These are phyloP conservation scores for Ambrosia hybrid DNA, from an alignment of 140 eudicot genomes.

Conservation along the genomic window DNA sequence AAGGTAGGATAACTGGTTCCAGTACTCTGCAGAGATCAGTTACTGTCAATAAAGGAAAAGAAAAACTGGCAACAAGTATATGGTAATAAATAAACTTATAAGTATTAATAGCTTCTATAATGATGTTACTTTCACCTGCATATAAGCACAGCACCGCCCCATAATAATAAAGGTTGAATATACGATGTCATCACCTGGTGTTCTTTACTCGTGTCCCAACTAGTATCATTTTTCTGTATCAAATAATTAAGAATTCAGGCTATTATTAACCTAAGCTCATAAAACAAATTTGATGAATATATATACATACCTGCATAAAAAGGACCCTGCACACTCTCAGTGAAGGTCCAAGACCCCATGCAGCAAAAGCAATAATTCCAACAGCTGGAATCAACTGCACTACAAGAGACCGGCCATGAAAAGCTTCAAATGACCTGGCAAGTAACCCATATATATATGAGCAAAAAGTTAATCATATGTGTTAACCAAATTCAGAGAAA, in stretches of 20 bases:
- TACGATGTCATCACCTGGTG: slow-evolving; percentile 59
- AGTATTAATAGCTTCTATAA: slow-evolving; percentile 13
- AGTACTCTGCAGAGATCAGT: slow-evolving; percentile 48
- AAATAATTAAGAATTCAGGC: slow-evolving; percentile 20
- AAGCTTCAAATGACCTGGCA: slow-evolving; percentile 53
- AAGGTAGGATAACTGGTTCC: slow-evolving; percentile 71
- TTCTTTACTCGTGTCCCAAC: slow-evolving; percentile 60
- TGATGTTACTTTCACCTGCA: slow-evolving; percentile 58
- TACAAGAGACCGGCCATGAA: slow-evolving; percentile 53
- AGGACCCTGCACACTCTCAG: slow-evolving; percentile 49
- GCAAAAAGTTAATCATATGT: background rate
- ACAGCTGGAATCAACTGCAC: slow-evolving; percentile 67
- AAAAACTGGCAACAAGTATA: background rate
- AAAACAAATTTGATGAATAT: slow-evolving; percentile 17
- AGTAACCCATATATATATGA: slow-evolving; percentile 10
- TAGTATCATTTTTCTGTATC: slow-evolving; percentile 57
- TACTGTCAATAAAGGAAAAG: slow-evolving; percentile 6
- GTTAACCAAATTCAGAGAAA: no score
- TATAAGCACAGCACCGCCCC: slow-evolving; percentile 73
- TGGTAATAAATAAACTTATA: background rate
- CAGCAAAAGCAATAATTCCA: slow-evolving; percentile 72
- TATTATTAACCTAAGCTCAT: slow-evolving; percentile 16
- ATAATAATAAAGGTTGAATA: slow-evolving; percentile 67
- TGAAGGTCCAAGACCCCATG: slow-evolving; percentile 74
- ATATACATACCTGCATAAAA: slow-evolving; percentile 48